These are phyloP conservation scores for Malassezia globosa DNA, from an alignment of 1,284 basidiomycete species.

Conservation along the genomic window DNA sequence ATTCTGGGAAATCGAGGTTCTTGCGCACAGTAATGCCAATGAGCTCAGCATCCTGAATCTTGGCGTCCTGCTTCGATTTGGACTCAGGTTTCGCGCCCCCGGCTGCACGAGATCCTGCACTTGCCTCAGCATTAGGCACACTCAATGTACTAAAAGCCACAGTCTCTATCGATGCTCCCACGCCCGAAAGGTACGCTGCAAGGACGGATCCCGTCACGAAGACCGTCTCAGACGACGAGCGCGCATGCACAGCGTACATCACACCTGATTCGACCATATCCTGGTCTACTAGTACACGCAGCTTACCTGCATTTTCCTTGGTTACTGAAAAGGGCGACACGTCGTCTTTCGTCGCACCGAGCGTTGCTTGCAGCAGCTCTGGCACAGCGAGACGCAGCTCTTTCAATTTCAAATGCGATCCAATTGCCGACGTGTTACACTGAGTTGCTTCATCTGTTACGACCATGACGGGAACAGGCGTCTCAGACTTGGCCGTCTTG, in stretches of 20 bases:
- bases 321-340: conserved; percentile 39
- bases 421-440: conserved; percentile 57
- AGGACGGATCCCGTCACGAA: conserved; percentile 38
- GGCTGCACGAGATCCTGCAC: background rate
- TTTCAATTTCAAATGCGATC: conserved; percentile 73
- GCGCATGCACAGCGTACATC: conserved; percentile 35
- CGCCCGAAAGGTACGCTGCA: conserved; percentile 33
- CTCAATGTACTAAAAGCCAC: conserved; percentile 31
- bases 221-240: conserved; percentile 36
- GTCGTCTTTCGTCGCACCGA: conserved; percentile 72
- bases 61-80: conserved; percentile 25
- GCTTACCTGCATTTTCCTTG: conserved; percentile 25
- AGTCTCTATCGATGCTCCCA: conserved; percentile 34
- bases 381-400: conserved; percentile 77
- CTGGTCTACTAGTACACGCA: conserved; percentile 32
- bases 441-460: conserved; percentile 74
- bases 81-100: conserved; percentile 17
- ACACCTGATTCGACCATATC: conserved; percentile 27
- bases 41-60: conserved; percentile 43
- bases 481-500: conserved; percentile 76
- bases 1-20: conserved; percentile 43
- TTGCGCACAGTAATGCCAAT: conserved; percentile 46
- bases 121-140: conserved; percentile 20
- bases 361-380: conserved; percentile 75
- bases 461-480: conserved; percentile 72